These are phyloP conservation scores for Lolium rigidum DNA, from an alignment of 176 grass and related monocot species.

Conservation along the genomic window DNA sequence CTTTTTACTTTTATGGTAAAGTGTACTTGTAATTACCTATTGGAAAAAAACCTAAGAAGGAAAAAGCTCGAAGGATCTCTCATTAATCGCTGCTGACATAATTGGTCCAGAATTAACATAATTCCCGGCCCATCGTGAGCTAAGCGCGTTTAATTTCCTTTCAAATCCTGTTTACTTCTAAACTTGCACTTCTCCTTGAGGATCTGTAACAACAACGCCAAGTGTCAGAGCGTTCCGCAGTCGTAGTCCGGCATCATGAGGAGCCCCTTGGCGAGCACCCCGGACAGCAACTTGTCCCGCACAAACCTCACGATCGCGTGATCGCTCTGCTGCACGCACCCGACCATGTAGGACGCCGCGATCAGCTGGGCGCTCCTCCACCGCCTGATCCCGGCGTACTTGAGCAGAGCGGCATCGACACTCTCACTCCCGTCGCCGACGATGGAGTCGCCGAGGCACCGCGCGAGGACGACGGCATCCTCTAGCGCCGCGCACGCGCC, in stretches of 20 bases:
- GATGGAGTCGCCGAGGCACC: background rate
- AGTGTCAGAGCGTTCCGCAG: background rate
- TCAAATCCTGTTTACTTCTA: no score
- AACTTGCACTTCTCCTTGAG: no score
- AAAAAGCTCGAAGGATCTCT: no score
- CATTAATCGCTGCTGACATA: no score
- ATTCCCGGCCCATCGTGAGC: no score
- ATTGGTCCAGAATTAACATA: no score
- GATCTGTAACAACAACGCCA: background rate
- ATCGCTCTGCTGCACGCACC: background rate
- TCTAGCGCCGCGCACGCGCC: constrained; percentile 6
- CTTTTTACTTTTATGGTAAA: no score
- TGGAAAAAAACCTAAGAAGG: no score
- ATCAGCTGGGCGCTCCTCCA: background rate
- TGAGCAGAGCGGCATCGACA: background rate
- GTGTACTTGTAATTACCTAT: no score
- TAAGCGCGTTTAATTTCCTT: no score
- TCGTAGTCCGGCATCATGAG: constrained; percentile 15
- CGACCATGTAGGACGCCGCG: background rate
- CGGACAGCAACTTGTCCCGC: background rate
- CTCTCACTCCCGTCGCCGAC: background rate
- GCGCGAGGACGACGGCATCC: background rate
- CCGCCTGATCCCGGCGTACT: background rate
- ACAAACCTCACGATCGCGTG: background rate
- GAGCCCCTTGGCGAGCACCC: background rate